Evolutionary conservation across 129 eudicot genomes (phyloP).

Genomic region (Helianthus annuus): DNA sequence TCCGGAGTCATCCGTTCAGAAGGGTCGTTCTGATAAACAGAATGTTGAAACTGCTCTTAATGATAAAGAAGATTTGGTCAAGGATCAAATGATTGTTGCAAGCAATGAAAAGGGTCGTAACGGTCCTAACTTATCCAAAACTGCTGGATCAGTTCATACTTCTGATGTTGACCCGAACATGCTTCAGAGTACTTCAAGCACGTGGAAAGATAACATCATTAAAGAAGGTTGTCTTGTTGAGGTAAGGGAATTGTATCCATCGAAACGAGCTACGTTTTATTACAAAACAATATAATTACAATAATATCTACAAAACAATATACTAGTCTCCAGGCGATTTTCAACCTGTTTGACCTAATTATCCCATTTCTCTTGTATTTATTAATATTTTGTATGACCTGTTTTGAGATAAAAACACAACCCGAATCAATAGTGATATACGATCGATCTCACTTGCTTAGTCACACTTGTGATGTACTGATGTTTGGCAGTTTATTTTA

Average conservation of each 20-base stretch:
- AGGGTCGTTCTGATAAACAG: slow-evolving; percentile 27
- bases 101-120: slow-evolving; percentile 29
- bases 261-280: background rate
- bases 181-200: slow-evolving; percentile 23
- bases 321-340: background rate
- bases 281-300: background rate
- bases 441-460: slow-evolving; percentile 1
- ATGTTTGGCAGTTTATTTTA: background rate
- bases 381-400: background rate
- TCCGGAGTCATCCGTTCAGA: slow-evolving; percentile 25
- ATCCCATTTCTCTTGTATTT: background rate
- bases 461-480: background rate
- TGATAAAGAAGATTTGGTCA: slow-evolving; percentile 30
- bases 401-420: background rate
- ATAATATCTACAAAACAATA: background rate
- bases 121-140: slow-evolving; percentile 35
- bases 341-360: background rate
- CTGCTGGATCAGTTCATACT: slow-evolving; percentile 26
- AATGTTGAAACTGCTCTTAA: slow-evolving; percentile 29
- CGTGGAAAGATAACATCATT: slow-evolving; percentile 38
- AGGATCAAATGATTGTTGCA: slow-evolving; percentile 29
- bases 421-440: background rate
- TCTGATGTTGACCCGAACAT: slow-evolving; percentile 26
- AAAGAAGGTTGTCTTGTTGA: slow-evolving; percentile 75
- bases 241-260: slow-evolving; percentile 41